These are phyloP conservation scores for Sarcomyxa edulis DNA, from an alignment of 768 basidiomycete genomes.

Conservation along the genomic window DNA sequence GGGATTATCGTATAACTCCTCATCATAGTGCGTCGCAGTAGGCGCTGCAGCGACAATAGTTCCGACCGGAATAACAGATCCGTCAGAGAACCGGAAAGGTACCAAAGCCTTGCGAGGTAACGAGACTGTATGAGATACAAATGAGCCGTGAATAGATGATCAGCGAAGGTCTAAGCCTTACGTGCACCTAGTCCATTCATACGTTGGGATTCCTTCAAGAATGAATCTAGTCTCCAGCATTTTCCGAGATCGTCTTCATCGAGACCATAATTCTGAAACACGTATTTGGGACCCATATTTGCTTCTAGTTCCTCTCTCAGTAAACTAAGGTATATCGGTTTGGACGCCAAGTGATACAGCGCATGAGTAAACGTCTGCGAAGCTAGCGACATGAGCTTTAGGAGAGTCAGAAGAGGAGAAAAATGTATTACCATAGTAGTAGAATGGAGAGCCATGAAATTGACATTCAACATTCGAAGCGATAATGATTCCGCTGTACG, in stretches of 20 bases:
- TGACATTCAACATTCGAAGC: conserved; percentile 23
- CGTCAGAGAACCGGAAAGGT: conserved; percentile 12
- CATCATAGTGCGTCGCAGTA: conserved; percentile 8
- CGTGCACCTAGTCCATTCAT: not conserved
- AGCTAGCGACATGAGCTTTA: not conserved
- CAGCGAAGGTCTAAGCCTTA: not conserved
- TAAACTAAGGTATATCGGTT: conserved; percentile 19
- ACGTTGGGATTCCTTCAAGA: conserved; percentile 20
- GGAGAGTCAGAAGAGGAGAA: too few species aligned
- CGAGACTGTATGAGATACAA: too few species aligned
- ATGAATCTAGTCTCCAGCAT: conserved; percentile 28
- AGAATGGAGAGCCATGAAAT: conserved; percentile 31
- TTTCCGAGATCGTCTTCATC: conserved; percentile 10
- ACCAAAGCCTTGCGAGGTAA: conserved; percentile 7
- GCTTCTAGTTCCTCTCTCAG: conserved; percentile 28
- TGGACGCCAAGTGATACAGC: conserved; percentile 20
- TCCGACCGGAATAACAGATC: conserved; percentile 11
- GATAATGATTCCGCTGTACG: conserved; percentile 5
- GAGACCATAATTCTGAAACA: not conserved
- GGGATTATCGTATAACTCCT: conserved; percentile 2
- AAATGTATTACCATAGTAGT: conserved; percentile 17
- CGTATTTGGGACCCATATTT: conserved; percentile 9
- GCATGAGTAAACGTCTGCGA: conserved; percentile 23
- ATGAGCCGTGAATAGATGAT: not conserved
- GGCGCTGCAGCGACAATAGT: conserved; percentile 6